Base-by-base conservation (phyloP, 208 protist genomes). In the Trypanosoma platydactyli region DNA sequence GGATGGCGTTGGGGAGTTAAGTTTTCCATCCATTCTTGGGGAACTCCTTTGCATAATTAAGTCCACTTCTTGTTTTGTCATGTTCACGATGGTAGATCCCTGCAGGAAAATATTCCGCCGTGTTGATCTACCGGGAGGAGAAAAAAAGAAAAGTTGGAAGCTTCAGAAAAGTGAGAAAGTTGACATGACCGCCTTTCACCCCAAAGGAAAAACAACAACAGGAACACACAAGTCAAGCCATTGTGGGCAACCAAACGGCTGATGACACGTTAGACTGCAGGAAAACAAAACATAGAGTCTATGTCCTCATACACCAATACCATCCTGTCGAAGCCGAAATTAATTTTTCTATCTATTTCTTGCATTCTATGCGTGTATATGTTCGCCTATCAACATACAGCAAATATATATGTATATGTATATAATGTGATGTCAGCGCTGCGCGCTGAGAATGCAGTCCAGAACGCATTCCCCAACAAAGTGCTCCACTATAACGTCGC, bases 391-490 rank as follows among this genome's bases (percentile, higher is more conserved):
- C n/a, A n/a, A n/a, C n/a, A n/a, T n/a, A n/a, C n/a, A n/a, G 24
- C 16, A 56, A 29, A 5, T 20, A 5, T 30, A 56, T 30, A 5
- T n/a, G 24, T 20, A 56, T 2, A 56, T 1, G 24, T 30, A 15
- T 6, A 49, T 5, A 49, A 29, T 54, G 11, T 16, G 20, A 45
- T 12, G 5, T n/a, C 33, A 38, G 16, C 25, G 25, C 25, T 44
- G 12, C 38, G 33, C 13, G 9, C 25, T 12, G 29, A 62, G 54
- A 46, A 71, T 50, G 38, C n/a, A 56, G 48, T 71, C 65, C 6
- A 71, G 27, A 16, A 71, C 56, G 29, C 18, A 71, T 7, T 58
- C 38, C 6, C 24, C n/a, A 45, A 56, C 49, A 27, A 30, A 71
- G 6, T 48, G 11, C 42, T 64, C 35, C 15, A 71, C 12, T 0